A percentile compares a stretch with the other conserved stretches of the same genome.
These are phyloP conservation scores for Gloeostereum incarnatum DNA, from an alignment of 768 basidiomycete species.

Conservation along the genomic window DNA sequence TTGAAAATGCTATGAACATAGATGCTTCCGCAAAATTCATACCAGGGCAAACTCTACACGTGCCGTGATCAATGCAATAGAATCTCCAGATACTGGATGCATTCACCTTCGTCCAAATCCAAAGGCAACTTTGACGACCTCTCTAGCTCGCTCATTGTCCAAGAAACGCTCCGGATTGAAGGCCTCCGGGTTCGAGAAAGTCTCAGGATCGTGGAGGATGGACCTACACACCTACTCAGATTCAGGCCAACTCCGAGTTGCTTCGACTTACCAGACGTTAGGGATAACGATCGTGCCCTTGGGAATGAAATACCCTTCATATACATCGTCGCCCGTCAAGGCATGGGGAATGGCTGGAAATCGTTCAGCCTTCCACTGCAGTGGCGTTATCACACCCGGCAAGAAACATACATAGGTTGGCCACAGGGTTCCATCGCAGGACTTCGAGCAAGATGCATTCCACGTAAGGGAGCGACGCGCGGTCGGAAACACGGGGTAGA, in stretches of 20 bases:
- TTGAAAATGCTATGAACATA: not conserved
- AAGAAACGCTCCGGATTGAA: slow-evolving; percentile 34
- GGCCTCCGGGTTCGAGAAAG: slow-evolving; percentile 26
- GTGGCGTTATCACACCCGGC: not conserved
- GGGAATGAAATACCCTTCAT: slow-evolving; percentile 28
- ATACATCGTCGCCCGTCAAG: slow-evolving; percentile 26
- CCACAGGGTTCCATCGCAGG: slow-evolving; percentile 10
- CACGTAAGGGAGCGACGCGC: slow-evolving; percentile 14
- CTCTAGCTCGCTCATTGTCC: slow-evolving; percentile 9
- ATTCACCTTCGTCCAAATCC: slow-evolving; percentile 17
- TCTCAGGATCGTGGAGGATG: slow-evolving; percentile 24
- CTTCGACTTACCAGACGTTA: slow-evolving; percentile 25
- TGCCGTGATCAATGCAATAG: too few relatives aligned
- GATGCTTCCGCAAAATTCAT: slow-evolving; percentile 1
- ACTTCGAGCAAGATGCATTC: slow-evolving; percentile 7
- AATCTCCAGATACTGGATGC: not conserved
- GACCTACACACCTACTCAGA: slow-evolving; percentile 18
- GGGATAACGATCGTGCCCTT: slow-evolving; percentile 29
- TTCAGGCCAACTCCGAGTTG: not conserved
- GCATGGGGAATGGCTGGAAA: slow-evolving; percentile 19
- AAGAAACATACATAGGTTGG: slow-evolving; percentile 10
- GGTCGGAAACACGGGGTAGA: slow-evolving; percentile 16
- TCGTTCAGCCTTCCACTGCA: not conserved
- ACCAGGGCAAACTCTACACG: not conserved
- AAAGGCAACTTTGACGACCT: slow-evolving; percentile 9